Evolutionary conservation across 2,329 filamentous ascomycete species (phyloP).

Genomic region (Trichophyton simii): DNA sequence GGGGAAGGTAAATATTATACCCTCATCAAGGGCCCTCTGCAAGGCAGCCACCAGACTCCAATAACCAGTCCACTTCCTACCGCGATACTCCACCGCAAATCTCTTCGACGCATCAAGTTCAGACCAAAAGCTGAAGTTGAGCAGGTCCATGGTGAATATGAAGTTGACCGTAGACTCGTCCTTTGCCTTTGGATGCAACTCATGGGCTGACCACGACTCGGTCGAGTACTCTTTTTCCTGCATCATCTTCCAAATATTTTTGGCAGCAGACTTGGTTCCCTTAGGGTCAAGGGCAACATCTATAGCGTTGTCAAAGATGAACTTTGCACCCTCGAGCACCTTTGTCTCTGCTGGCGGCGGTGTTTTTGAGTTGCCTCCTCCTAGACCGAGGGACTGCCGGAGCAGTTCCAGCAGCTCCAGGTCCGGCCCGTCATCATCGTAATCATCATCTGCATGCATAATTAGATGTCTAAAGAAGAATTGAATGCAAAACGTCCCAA

Average conservation of each 20-base stretch:
- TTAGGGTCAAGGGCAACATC: conserved; percentile 81
- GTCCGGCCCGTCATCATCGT: conserved; percentile 65
- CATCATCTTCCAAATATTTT: conserved; percentile 69
- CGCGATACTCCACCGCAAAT: conserved; percentile 72
- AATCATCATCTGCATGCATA: background rate
- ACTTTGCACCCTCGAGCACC: conserved; percentile 70
- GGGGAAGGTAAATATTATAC: conserved; percentile 29
- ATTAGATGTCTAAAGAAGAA: background rate
- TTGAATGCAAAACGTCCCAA: background rate
- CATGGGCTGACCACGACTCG: conserved; percentile 74
- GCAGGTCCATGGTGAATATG: conserved; percentile 91
- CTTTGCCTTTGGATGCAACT: conserved; percentile 74
- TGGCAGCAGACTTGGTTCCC: conserved; percentile 69
- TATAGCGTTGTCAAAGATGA: conserved; percentile 82
- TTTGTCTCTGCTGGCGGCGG: conserved; percentile 53
- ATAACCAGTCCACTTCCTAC: conserved; percentile 80
- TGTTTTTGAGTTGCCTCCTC: conserved; percentile 42
- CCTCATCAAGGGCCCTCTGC: conserved; percentile 78
- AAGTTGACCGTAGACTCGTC: conserved; percentile 74
- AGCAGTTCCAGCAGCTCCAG: conserved; percentile 76
- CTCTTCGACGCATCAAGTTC: conserved; percentile 50
- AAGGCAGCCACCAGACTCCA: conserved; percentile 84
- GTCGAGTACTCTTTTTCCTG: conserved; percentile 71
- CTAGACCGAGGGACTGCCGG: conserved; percentile 60
- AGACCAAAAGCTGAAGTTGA: conserved; percentile 98